Evolutionary conservation across 2,329 filamentous ascomycete genomes (phyloP), one percentile per base, ranked within the genome.

Genomic region (Fusarium sp.): DNA sequence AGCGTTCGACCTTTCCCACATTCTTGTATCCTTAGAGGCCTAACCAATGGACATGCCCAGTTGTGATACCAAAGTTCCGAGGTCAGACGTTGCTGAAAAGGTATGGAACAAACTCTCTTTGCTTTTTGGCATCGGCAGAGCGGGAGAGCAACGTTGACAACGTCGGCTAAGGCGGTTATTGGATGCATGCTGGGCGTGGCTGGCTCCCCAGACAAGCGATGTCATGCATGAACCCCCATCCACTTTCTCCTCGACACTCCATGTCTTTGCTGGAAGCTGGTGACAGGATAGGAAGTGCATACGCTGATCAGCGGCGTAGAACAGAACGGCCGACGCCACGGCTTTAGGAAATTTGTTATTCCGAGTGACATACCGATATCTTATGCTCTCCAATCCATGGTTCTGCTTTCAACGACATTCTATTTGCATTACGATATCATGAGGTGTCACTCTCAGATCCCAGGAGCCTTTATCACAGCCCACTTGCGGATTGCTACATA

Each of bases 151-250:
- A 50, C 55, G 51, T 60, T 70, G 49, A 39, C 47, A 64, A 41
- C 52, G 57, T 70, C 62, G 63, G 65, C 56, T 63, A 45, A 44
- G 57, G 68, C 65, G 62, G 67, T 58, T 71, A 67, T 65, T 69
- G 56, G 61, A 43, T 15, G 49, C 35, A 37, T 58, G 27, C 64
- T 59, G 17, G 35, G 35, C 46, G 55, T 57, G 59, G 59, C 30
- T 57, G 58, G 50, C 32, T 59, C 27, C 51, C 54, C 43, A 57
- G 55, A 51, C 48, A 46, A 47, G 65, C 65, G 68, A 73, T 74
- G 71, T 74, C 63, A 73, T 73, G 71, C 71, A 73, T 73, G 71
- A 73, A 74, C 70, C 49, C 52, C 50, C 58, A 22, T 60, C 56
- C 55, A 50, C 60, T 66, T 39, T 10, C 39, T 49, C 41, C n/a